These are phyloP conservation scores for Neobulgaria alba DNA, from an alignment of 2,329 filamentous ascomycete species.

Conservation along the genomic window DNA sequence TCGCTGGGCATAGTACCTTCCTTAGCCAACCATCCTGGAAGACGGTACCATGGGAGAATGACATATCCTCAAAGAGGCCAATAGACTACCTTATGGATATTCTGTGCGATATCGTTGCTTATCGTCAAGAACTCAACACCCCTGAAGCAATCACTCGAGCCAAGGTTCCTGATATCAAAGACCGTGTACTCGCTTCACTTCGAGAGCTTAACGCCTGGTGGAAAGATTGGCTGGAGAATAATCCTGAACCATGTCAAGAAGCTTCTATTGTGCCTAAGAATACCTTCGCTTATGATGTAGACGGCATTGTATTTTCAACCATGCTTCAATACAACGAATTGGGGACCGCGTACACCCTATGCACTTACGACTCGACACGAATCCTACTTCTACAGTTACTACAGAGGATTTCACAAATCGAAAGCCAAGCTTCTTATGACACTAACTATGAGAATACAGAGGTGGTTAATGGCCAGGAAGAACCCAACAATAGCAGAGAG, in stretches of 20 bases:
- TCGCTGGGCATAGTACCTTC: slow-evolving; percentile 4
- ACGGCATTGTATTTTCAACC: slow-evolving; percentile 3
- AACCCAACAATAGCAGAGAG: neutral
- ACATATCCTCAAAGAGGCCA: slow-evolving; percentile 4
- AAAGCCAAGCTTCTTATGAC: slow-evolving; percentile 1
- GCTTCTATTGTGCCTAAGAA: neutral
- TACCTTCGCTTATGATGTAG: neutral
- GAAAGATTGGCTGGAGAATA: slow-evolving; percentile 4
- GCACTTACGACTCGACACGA: slow-evolving; percentile 3
- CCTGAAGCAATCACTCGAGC: neutral
- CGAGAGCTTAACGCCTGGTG: slow-evolving; percentile 6
- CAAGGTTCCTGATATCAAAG: neutral
- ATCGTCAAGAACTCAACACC: slow-evolving; percentile 3
- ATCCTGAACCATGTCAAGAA: neutral
- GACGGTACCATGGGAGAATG: slow-evolving; percentile 9
- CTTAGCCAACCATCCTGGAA: slow-evolving; percentile 9
- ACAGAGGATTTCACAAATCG: neutral
- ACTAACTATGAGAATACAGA: neutral
- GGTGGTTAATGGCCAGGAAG: neutral
- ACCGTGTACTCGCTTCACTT: neutral
- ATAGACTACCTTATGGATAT: slow-evolving; percentile 8
- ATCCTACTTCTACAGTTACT: slow-evolving; percentile 3
- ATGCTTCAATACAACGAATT: slow-evolving; percentile 4
- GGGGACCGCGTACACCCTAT: slow-evolving; percentile 4
- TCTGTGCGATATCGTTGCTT: slow-evolving; percentile 5